Evolutionary conservation across 371 early-diverging fungal species (phyloP), one percentile per base, ranked within the genome.

Genomic region (Mucor sp.): DNA sequence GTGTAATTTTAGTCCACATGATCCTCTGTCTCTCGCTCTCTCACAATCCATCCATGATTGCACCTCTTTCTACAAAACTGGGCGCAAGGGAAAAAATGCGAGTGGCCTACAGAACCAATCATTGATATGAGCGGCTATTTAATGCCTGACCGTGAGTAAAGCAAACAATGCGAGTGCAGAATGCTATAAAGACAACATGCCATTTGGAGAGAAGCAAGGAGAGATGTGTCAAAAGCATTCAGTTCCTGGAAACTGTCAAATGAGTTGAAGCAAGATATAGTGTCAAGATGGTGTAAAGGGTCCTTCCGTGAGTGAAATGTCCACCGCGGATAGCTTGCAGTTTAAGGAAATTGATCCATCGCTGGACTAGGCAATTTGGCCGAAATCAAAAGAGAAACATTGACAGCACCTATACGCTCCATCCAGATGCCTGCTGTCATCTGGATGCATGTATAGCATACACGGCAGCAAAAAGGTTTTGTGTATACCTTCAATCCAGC

Each of bases 281-380:
- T 62, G 37, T 62, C 19, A 62, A 44, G 17, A 56, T 44, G 62
- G 56, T 56, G 27, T 41, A 56, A 57, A 67, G 66, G 66, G 70
- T 66, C 70, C 66, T 70, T 62, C 70, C 70, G 39, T 27, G 53
- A 70, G 53, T 19, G 62, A 66, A 32, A 58, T 11, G 23, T 5
- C 21, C 65, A 58, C 71, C 71, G 71, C 71, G 71, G 71, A 53
- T 71, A 63, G 53, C n/a, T 63, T 66, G 66, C 71, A 71, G 67
- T 66, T 19, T 66, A 66, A 55, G 71, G 71, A 62, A 71, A 71
- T 71, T 21, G 28, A 25, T 9, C 47, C 53, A 47, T 21, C 3
- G 23, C 21, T 25, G 14, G 27, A 53, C 25, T 44, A 64, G 64
- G 64, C 19, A 64, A 64, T 39, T n/a, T 0, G 55, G 19, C 58